A percentile compares a stretch with the other conserved stretches of the same genome.
Conservation (phyloP, 495 filamentous ascomycete genomes). For the Aspergillus wentii region DNA sequence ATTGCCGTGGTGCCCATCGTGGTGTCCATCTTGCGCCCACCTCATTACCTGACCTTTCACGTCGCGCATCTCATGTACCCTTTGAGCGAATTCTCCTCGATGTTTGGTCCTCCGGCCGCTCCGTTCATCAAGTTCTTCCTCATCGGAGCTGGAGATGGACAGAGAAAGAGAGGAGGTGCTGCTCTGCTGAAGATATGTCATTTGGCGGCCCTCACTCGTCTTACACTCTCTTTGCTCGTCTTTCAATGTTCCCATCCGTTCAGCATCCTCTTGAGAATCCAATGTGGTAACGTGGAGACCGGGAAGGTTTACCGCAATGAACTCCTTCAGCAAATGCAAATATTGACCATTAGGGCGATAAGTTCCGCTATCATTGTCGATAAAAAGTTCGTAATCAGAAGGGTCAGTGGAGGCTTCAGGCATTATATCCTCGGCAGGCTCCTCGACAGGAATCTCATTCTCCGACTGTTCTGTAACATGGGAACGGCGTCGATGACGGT, state of each 20-base stretch:
- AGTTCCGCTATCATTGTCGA: slow-evolving; percentile 93
- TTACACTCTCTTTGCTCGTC: slow-evolving; percentile 56
- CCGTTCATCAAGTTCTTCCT: slow-evolving; percentile 62
- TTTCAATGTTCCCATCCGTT: slow-evolving; percentile 58
- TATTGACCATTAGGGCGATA: slow-evolving; percentile 78
- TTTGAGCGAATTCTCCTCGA: slow-evolving; percentile 24
- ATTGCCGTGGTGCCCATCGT: slow-evolving; percentile 16
- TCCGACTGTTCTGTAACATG: slow-evolving; percentile 12
- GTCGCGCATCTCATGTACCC: slow-evolving; percentile 37
- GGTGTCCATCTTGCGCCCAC: slow-evolving; percentile 32
- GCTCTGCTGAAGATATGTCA: slow-evolving; percentile 62
- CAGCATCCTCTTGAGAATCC: slow-evolving; percentile 61
- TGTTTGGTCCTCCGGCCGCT: slow-evolving; percentile 29
- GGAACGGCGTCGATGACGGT: slow-evolving; percentile 25
- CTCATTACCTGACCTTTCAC: slow-evolving; percentile 36
- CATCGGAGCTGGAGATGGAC: slow-evolving; percentile 66
- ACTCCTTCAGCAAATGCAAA: slow-evolving; percentile 63
- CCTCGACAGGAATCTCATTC: slow-evolving; percentile 31
- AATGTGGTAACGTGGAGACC: slow-evolving; percentile 67
- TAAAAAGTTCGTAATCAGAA: slow-evolving; percentile 74
- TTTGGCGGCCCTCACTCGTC: slow-evolving; percentile 56
- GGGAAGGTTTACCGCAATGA: slow-evolving; percentile 64
- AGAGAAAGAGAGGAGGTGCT: slow-evolving; percentile 46
- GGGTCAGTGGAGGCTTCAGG: slow-evolving; percentile 48
- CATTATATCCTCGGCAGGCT: slow-evolving; percentile 23